Percentiles rank a stretch among this genome's conserved stretches.
phyloP scores from a whole-genome alignment of 768 basidiomycete species.

The Xerocomellus intermedius region DNA sequence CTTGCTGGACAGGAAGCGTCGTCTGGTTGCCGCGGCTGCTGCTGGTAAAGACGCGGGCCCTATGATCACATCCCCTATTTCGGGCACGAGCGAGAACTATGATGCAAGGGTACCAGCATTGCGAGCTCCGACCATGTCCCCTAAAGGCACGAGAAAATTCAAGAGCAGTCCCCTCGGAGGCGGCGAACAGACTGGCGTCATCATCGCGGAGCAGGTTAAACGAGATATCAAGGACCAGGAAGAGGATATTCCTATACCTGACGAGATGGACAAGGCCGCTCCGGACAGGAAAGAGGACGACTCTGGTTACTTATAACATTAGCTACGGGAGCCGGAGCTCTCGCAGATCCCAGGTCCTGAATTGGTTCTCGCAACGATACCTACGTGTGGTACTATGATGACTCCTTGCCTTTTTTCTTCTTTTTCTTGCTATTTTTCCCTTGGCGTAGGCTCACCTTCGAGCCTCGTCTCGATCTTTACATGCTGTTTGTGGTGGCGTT shows the following conservation, averaged over 20 bases:
- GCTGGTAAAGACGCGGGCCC: slow-evolving; percentile 16
- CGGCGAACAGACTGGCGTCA: slow-evolving; percentile 40
- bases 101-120: slow-evolving; percentile 11
- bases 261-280: slow-evolving; percentile 34
- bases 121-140: slow-evolving; percentile 16
- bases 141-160: slow-evolving; percentile 56
- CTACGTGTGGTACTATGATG: background rate
- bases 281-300: slow-evolving; percentile 35
- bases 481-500: slow-evolving; percentile 14
- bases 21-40: slow-evolving; percentile 34
- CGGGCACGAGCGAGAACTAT: slow-evolving; percentile 13
- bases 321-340: background rate
- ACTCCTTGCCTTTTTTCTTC: background rate
- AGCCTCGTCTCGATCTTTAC: background rate
- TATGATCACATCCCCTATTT: background rate
- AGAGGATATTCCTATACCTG: slow-evolving; percentile 33
- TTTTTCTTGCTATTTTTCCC: background rate
- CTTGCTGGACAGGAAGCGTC: slow-evolving; percentile 62
- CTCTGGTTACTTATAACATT: slow-evolving; percentile 27
- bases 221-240: slow-evolving; percentile 28
- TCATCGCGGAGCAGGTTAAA: slow-evolving; percentile 51
- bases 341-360: background rate
- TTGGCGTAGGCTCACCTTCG: background rate
- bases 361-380: background rate
- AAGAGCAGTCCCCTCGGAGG: slow-evolving; percentile 72